A percentile compares a stretch with the other conserved stretches of the same genome.
phyloP scores from a whole-genome alignment of 352 stramenopile species.

The Pythium dissimile region DNA sequence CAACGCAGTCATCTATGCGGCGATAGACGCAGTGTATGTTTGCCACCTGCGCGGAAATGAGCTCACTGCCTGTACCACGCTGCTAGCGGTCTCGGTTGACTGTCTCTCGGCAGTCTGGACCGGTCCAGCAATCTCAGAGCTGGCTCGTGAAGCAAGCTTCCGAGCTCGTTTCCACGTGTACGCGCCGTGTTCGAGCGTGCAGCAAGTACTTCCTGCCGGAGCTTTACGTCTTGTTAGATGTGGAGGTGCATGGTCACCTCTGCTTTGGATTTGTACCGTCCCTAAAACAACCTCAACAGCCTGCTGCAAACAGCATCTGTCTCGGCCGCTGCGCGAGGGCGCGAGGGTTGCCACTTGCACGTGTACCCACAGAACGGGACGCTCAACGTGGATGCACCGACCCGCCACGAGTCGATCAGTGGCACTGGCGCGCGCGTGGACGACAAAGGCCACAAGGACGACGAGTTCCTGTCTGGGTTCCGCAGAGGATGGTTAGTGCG shows the following conservation, averaged over 20 bases:
- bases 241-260: no score
- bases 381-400: background rate
- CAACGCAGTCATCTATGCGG: background rate
- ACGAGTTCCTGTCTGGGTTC: background rate
- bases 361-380: background rate
- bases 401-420: background rate
- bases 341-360: background rate
- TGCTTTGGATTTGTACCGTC: background rate
- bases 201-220: background rate
- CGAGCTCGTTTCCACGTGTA: background rate
- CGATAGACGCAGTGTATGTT: background rate
- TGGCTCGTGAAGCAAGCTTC: background rate
- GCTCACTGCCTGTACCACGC: no score
- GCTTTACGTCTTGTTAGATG: background rate
- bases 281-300: background rate
- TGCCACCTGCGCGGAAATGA: background rate
- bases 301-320: background rate
- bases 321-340: background rate
- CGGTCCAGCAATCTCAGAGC: background rate
- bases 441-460: background rate
- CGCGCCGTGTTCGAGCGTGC: background rate
- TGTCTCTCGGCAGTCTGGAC: background rate
- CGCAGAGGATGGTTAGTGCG: background rate
- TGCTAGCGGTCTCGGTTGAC: background rate
- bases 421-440: background rate